Evolutionary conservation across 345 rosid species (phyloP), one percentile per base, ranked within the genome.

Genomic region (Clarkia xantiana): DNA sequence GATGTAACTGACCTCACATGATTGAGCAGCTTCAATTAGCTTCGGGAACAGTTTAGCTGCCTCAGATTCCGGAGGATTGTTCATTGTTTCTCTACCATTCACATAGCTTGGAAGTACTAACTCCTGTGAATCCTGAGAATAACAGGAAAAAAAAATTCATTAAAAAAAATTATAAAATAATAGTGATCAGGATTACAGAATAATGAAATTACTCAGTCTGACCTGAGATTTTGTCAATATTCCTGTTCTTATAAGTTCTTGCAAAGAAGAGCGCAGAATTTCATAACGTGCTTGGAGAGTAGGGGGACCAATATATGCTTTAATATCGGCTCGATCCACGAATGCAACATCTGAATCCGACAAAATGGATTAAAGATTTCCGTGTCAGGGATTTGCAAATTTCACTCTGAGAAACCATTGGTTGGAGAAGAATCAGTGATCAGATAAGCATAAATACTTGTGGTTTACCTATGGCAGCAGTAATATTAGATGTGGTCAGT

Each of bases 301-400:
- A 64, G 98, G 96, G 58, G 98, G 96, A 55, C 96, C 96, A 54
- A 91, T 82, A 56, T 86, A 91, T 38, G 98, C 98, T 72, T 91
- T 91, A 62, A 91, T 80, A 68, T 91, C 98, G 49, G 98, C 95
- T 62, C 96, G 75, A 59, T 91, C 95, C 51, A 91, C 87, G 57
- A 91, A 91, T 29, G 98, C 98, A 62, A 91, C 66, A 78, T 91
- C 98, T 91, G 76, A 61, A 76, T 65, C 14, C 49, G 60, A 62
- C 60, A 29, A 60, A 53, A 23, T 4, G 15, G 0, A 9, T 13
- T 18, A 14, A 7, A 2, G 9, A 38, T 11, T 39, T 11, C 18
- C 43, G 14, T 14, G 20, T 25, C 34, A 16, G n/a, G 18, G 14
- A 46, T 18, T 46, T 11, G 8, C 5, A 29, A 29, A 29, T 5